Percentiles rank a stretch among this genome's conserved stretches.
Conservation (phyloP, 306 rosid species). For the Lathyrus tuberosus region DNA sequence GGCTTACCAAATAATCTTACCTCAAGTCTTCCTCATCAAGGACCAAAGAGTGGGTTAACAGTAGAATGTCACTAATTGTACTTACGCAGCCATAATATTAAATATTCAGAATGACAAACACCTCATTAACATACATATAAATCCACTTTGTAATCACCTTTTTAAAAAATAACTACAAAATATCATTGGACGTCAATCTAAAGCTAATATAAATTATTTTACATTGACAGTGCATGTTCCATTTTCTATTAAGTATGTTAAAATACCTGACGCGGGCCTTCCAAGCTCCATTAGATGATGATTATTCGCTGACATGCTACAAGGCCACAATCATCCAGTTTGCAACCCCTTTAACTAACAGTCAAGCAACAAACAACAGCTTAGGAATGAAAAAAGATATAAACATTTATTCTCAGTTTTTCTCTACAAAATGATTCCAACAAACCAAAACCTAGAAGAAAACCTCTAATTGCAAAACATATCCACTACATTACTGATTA, state of each 20-base stretch:
- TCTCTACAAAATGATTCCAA: conserved; percentile 1
- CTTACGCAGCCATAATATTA: neutral
- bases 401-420: conserved; percentile 12
- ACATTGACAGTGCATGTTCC: neutral
- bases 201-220: neutral
- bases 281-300: conserved; percentile 53
- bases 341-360: conserved; percentile 31
- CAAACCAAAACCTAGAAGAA: conserved; percentile 26
- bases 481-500: conserved; percentile 12
- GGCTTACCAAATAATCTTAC: conserved; percentile 24
- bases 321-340: conserved; percentile 46
- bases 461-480: conserved; percentile 16
- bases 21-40: conserved; percentile 3
- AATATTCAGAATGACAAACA: conserved; percentile 18
- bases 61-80: conserved; percentile 3
- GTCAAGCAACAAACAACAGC: conserved; percentile 36
- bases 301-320: conserved; percentile 50
- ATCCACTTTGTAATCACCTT: neutral
- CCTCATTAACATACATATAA: conserved; percentile 7
- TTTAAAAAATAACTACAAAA: neutral
- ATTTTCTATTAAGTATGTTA: neutral
- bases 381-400: neutral
- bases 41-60: conserved; percentile 20
- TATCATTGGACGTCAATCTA: neutral
- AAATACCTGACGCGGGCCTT: conserved; percentile 72